Evolutionary conservation across 78 protist genomes (phyloP).

Genomic region (Dictyostelium firmibasis): DNA sequence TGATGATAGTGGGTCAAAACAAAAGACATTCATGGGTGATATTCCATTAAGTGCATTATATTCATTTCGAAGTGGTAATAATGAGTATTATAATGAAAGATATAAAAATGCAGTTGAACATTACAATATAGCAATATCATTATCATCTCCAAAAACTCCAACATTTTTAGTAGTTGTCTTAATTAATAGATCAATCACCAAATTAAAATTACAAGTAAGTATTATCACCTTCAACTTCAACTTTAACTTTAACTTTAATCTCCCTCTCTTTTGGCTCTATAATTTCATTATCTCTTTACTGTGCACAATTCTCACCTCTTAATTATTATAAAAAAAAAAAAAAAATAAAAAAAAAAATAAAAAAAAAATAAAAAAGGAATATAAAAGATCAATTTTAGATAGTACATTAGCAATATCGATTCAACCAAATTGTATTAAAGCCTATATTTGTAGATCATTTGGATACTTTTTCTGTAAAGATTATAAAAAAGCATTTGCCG

Average conservation of each 20-base stretch:
- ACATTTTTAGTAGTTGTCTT: constrained; percentile 20
- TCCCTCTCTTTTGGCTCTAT: no score
- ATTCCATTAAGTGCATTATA: background rate
- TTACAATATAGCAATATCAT: constrained; percentile 45
- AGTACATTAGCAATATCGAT: constrained; percentile 68
- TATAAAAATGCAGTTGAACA: constrained; percentile 28
- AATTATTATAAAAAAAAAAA: no score
- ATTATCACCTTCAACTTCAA: no score
- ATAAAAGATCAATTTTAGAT: constrained; percentile 70
- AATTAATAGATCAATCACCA: constrained; percentile 48
- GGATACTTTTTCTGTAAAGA: constrained; percentile 72
- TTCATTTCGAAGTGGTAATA: constrained; percentile 31
- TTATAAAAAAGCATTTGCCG: constrained; percentile 61
- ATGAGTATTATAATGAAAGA: constrained; percentile 46
- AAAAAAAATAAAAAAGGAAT: constrained; percentile 10
- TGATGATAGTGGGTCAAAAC: background rate
- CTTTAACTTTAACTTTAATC: no score
- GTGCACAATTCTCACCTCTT: no score
- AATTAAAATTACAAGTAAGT: constrained; percentile 55
- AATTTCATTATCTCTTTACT: no score
- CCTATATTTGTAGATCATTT: constrained; percentile 70
- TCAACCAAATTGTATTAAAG: constrained; percentile 76
- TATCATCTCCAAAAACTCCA: background rate
- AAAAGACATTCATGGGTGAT: constrained; percentile 11
- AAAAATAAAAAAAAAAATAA: no score